Evolutionary conservation across 805 yeast genomes (phyloP), one percentile per base, ranked within the genome.

Genomic region (Myxozyma melibiosi): DNA sequence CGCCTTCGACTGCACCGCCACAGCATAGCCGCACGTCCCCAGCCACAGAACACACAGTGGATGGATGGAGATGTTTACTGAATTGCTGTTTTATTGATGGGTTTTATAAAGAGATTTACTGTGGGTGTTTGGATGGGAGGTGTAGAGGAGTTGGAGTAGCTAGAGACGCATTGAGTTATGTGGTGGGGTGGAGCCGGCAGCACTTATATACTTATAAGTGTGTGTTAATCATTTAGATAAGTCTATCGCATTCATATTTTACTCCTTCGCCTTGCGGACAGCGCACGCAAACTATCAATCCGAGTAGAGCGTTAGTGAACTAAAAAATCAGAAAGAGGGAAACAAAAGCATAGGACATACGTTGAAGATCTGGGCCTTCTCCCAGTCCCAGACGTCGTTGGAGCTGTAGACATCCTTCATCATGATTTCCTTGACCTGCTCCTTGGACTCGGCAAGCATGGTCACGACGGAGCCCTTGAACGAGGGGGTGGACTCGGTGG

Each of bases 301-400:
- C n/a, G n/a, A n/a, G n/a, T n/a, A 30, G n/a, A 25, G 8, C 25
- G 41, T 20, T 24, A 41, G 27, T 30, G 27, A 25, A 7, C 1
- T 8, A 25, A 27, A 20, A 30, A 13, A 27, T 25, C 33, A 35
- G n/a, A 9, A 14, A 28, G n/a, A n/a, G n/a, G 16, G 22, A 35
- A 14, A 20, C n/a, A 35, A 20, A 7, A 27, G 4, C 14, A 18
- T 16, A 51, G 60, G 34, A 58, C 69, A 39, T 61, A 69, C 73
- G 42, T 90, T 90, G 66, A 80, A 78, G 38, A 85, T 80, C 62
- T 84, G 67, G 18, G 80, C 84, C 53, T 76, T 78, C 37, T 81
- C 81, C 58, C 86, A 68, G 69, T 88, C 95, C 96, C 95, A 88
- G 58, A 88, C 79, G 1, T 90, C 91, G 34, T 77, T 76, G 64